Evolutionary conservation across 1,284 basidiomycete genomes (phyloP), one percentile per base, ranked within the genome.

Genomic region (Cryptococcus wingfieldii): DNA sequence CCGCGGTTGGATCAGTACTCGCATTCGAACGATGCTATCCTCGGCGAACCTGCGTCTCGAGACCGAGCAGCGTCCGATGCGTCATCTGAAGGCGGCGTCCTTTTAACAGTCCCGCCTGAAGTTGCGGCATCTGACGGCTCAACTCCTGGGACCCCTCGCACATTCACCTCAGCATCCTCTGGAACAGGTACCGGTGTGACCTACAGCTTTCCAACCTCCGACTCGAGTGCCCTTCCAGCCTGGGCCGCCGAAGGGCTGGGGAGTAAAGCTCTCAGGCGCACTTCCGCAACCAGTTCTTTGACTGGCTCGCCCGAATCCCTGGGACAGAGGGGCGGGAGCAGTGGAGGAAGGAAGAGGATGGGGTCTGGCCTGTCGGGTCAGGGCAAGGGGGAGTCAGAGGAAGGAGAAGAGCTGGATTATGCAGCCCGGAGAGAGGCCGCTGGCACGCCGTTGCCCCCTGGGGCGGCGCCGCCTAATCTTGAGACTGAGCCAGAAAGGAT

Each of bases 361-460:
- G 31, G 31, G 31, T 34, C 31, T 28, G 48, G 38, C 38, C 16
- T n/a, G 14, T n/a, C 49, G 28, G 43, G 54, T 16, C 23, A 38
- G 18, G 42, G 31, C 5, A 38, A 37, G 23, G 38, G 34, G 45
- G 43, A 19, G 27, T n/a, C 37, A 41, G 34, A 47, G 34, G n/a
- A 47, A 14, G 38, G 28, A 37, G 27, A 25, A 46, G 39, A 38
- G 27, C 18, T 23, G 47, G 55, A 18, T 18, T 34, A 34, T 34
- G 31, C 31, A 10, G 31, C 31, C 3, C 31, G 31, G 31, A 34
- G 31, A 34, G 31, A 34, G 5, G 31, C 31, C 10, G 31, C 31
- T 47, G 38, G 47, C 14, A 58, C 60, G 27, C 66, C 66, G 6
- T 53, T 70, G 38, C 68, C 66, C n/a, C 65, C 68, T 19, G 68